A percentile compares a stretch with the other conserved stretches of the same genome.
These are phyloP conservation scores for Linum lewisii DNA, from an alignment of 345 rosid genomes.

Conservation along the genomic window DNA sequence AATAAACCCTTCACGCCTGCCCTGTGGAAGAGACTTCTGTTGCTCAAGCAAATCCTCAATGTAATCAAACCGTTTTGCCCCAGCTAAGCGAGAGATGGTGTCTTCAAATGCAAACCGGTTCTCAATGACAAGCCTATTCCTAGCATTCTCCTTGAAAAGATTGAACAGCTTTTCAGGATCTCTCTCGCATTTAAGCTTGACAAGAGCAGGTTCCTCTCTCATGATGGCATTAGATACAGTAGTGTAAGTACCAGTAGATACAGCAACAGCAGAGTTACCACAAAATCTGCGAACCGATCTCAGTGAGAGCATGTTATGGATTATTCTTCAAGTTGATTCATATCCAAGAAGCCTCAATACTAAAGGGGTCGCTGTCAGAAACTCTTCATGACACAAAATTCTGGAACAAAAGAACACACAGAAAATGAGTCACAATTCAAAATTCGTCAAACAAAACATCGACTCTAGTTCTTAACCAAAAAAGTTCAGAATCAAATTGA, in stretches of 20 bases:
- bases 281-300: constrained; percentile 46
- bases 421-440: too few relatives aligned
- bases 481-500: not conserved
- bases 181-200: constrained; percentile 64
- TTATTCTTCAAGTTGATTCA: constrained; percentile 34
- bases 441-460: not conserved
- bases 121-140: constrained; percentile 50
- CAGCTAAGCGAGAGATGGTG: constrained; percentile 61
- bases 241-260: constrained; percentile 16
- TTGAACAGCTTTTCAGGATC: constrained; percentile 64
- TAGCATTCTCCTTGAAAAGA: constrained; percentile 61
- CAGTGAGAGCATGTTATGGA: constrained; percentile 53
- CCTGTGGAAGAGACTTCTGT: constrained; percentile 69
- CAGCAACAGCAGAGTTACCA: constrained; percentile 24
- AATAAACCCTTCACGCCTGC: constrained; percentile 74
- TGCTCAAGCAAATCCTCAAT: constrained; percentile 74
- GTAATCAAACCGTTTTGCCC: constrained; percentile 56
- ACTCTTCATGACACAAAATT: constrained; percentile 5
- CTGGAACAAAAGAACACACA: not conserved
- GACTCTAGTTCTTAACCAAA: not conserved
- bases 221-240: constrained; percentile 12
- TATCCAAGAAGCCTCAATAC: constrained; percentile 22
- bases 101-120: constrained; percentile 66
- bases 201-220: constrained; percentile 53
- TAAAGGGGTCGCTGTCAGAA: not conserved